Conservation (phyloP, 495 filamentous ascomycete species). For the Neurospora terricola region DNA sequence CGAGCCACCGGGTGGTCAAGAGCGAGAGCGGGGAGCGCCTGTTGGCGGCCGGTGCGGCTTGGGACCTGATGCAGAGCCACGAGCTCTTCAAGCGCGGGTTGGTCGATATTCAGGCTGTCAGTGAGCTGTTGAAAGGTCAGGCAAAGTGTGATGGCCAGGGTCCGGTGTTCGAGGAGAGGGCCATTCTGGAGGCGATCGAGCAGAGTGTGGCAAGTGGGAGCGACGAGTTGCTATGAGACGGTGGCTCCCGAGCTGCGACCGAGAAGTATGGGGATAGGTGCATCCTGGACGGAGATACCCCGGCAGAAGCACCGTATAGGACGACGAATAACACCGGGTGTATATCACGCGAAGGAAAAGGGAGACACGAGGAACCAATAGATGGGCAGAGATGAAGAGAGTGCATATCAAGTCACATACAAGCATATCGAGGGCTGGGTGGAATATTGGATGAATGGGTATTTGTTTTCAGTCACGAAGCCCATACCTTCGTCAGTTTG, state of each 20-base stretch:
- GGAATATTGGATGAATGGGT: neutral
- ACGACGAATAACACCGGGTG: neutral
- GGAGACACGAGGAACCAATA: neutral
- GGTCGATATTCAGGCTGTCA: constrained; percentile 77
- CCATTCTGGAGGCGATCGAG: constrained; percentile 65
- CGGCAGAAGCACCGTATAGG: neutral
- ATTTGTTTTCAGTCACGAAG: neutral
- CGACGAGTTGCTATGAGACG: constrained; percentile 60
- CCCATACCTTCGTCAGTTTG: neutral
- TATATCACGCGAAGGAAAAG: neutral
- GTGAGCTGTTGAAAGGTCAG: constrained; percentile 58
- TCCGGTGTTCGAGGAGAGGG: constrained; percentile 75
- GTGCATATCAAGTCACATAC: neutral
- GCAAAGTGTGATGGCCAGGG: constrained; percentile 88
- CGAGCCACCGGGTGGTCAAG: constrained; percentile 59
- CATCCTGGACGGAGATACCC: neutral
- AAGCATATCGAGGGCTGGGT: neutral
- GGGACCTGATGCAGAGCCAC: constrained; percentile 85
- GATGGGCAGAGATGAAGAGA: neutral
- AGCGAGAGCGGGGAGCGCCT: constrained; percentile 64
- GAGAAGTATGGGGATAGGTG: neutral
- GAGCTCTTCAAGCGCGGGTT: constrained; percentile 66
- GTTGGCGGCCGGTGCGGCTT: constrained; percentile 70
- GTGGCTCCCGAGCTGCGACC: neutral
- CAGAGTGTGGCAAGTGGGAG: constrained; percentile 60